Base-by-base conservation (phyloP, 2,329 filamentous ascomycete species). In the Alternaria alternata region DNA sequence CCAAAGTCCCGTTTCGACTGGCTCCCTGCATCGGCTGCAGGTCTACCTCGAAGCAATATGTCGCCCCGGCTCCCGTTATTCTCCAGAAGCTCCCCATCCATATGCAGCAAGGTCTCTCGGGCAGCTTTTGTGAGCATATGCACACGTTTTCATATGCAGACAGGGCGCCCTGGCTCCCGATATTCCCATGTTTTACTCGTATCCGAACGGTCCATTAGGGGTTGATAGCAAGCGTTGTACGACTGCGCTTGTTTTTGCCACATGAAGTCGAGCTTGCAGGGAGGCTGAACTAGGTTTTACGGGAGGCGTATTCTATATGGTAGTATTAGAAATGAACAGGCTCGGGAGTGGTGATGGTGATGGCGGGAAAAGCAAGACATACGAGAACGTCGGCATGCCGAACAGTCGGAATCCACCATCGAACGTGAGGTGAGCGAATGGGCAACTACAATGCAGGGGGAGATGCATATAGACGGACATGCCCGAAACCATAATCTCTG, bases 131-230 rank as follows among this genome's bases (percentile, higher is more conserved):
- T n/a, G 47, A 53, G 26, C 42, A 42, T 42, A 51, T 38, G 39
- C n/a, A 36, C 11, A 36, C 36, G n/a, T 42, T 59, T 11, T 56
- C 44, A 24, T 51, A 38, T 49, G 26, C 34, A 57, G 26, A 52
- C 57, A 54, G 46, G 57, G 51, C 46, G 52, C 54, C 59, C 48
- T 46, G 55, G 51, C 55, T 57, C 55, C 56, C 30, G 53, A 60
- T 24, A 49, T 63, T 34, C 51, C 34, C 41, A 20, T 54, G 42
- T 41, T 18, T 57, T 52, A 14, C 39, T 18, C 9, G 32, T 38
- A 48, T 49, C 49, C 49, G 32, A 61, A 36, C 24, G 11, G 18
- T 41, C 39, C 38, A 53, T 38, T 32, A 42, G 52, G 16, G 49
- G n/a, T 32, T 24, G 26, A 56, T 53, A 39, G 38, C 52, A 57